These are phyloP conservation scores for Stylosanthes scabra DNA, from an alignment of 331 rosid species.

Conservation along the genomic window DNA sequence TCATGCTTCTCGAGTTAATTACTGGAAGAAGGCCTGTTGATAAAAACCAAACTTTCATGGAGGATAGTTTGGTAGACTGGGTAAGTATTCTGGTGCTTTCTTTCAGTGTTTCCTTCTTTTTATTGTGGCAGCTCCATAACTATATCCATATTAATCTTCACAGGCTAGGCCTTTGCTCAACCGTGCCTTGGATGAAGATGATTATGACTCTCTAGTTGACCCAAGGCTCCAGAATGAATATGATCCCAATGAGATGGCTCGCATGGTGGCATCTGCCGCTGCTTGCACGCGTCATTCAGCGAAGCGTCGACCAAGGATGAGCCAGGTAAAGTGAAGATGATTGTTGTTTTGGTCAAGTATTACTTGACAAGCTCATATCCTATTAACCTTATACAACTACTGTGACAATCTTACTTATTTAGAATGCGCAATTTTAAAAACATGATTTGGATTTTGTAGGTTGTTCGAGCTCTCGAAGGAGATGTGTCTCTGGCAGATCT, in stretches of 20 bases:
- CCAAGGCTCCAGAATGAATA: slow-evolving; percentile 65
- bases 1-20: slow-evolving; percentile 87
- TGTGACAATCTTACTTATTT: neutral
- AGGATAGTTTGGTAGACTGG: slow-evolving; percentile 95
- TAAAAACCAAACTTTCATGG: slow-evolving; percentile 57
- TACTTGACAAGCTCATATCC: neutral
- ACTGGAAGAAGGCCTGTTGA: slow-evolving; percentile 88
- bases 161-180: slow-evolving; percentile 90
- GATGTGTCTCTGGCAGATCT: slow-evolving; percentile 84
- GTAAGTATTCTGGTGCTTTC: slow-evolving; percentile 52
- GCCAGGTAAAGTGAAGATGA: slow-evolving; percentile 96
- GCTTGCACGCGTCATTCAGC: slow-evolving; percentile 92
- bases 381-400: neutral
- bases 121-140: slow-evolving; percentile 4
- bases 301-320: slow-evolving; percentile 83
- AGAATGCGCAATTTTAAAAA: slow-evolving; percentile 6
- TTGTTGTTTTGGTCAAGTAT: too few relatives aligned
- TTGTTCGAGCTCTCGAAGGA: slow-evolving; percentile 89
- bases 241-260: slow-evolving; percentile 72
- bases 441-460: slow-evolving; percentile 41
- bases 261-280: slow-evolving; percentile 84
- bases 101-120: slow-evolving; percentile 1
- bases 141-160: slow-evolving; percentile 28
- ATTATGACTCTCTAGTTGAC: slow-evolving; percentile 68
- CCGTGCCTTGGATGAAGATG: slow-evolving; percentile 72